Evolutionary conservation across 148 eudicot genomes (phyloP).

Genomic region (Nepenthes mirabilis): DNA sequence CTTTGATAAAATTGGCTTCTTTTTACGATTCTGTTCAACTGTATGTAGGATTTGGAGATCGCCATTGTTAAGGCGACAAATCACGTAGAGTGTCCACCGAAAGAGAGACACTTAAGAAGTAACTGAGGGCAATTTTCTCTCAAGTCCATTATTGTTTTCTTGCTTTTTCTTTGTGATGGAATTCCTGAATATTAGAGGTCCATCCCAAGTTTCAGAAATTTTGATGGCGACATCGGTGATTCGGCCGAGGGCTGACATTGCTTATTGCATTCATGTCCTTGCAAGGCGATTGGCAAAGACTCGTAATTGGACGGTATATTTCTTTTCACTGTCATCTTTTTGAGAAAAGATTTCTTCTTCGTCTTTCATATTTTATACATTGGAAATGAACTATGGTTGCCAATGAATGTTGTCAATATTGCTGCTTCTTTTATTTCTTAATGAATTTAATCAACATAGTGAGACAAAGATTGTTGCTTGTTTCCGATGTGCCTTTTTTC

Average conservation of each 20-base stretch:
- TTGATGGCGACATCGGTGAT: constrained; percentile 61
- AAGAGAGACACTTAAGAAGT: constrained; percentile 92
- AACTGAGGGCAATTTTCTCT: too few relatives aligned
- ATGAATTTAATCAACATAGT: too few relatives aligned
- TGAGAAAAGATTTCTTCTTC: background rate
- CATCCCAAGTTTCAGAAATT: background rate
- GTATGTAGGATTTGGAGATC: constrained; percentile 58
- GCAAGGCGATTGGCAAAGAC: constrained; percentile 85
- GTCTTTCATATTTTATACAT: too few relatives aligned
- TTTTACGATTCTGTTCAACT: background rate
- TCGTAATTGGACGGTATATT: constrained; percentile 86
- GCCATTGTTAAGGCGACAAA: constrained; percentile 96
- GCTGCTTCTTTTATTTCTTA: too few relatives aligned
- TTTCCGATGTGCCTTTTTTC: too few relatives aligned
- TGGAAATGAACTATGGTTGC: too few relatives aligned
- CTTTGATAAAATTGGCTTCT: background rate
- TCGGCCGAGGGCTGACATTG: constrained; percentile 89
- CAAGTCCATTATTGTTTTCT: background rate
- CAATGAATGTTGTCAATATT: too few relatives aligned
- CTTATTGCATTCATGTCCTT: constrained; percentile 84
- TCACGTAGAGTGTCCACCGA: constrained; percentile 92
- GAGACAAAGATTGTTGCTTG: too few relatives aligned
- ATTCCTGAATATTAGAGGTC: background rate
- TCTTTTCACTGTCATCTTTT: background rate
- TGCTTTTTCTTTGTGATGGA: background rate